phyloP scores from a whole-genome alignment of 805 yeast species.

The Suhomyces tanzawaensis region DNA sequence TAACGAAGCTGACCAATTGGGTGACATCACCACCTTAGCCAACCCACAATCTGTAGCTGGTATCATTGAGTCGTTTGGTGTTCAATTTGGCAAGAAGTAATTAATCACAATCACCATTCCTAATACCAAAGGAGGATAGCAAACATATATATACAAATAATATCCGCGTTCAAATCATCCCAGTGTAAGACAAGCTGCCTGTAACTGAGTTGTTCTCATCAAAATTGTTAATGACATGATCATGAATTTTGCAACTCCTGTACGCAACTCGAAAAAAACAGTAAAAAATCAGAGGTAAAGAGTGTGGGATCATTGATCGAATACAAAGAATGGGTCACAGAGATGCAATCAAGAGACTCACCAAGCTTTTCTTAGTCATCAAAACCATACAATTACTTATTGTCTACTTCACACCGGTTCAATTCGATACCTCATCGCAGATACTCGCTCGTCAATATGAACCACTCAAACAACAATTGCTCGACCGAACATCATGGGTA shows the following conservation, averaged over 20 bases:
- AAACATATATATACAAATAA: not conserved
- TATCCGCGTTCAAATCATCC: too few relatives aligned
- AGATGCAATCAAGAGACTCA: constrained; percentile 5
- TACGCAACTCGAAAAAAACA: too few relatives aligned
- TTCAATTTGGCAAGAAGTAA: constrained; percentile 43
- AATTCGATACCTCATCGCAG: constrained; percentile 49
- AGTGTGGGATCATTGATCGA: too few relatives aligned
- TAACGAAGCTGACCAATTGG: constrained; percentile 89
- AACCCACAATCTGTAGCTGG: constrained; percentile 73
- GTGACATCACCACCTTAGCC: constrained; percentile 81
- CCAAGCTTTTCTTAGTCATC: constrained; percentile 23
- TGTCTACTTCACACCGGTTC: constrained; percentile 39
- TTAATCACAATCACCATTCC: too few relatives aligned
- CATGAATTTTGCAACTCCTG: too few relatives aligned
- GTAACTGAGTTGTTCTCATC: too few relatives aligned
- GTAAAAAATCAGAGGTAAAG: too few relatives aligned
- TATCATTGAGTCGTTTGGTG: constrained; percentile 46
- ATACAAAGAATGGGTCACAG: not conserved
- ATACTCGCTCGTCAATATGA: constrained; percentile 28
- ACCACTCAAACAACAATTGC: constrained; percentile 9
- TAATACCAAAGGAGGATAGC: not conserved
- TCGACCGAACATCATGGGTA: constrained; percentile 2
- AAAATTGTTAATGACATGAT: too few relatives aligned
- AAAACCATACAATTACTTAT: constrained; percentile 40
- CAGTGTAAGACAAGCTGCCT: too few relatives aligned